Percentiles rank a stretch among this genome's conserved stretches.
phyloP scores from a whole-genome alignment of 2,329 filamentous ascomycete species.

The Xylariaceae sp. region DNA sequence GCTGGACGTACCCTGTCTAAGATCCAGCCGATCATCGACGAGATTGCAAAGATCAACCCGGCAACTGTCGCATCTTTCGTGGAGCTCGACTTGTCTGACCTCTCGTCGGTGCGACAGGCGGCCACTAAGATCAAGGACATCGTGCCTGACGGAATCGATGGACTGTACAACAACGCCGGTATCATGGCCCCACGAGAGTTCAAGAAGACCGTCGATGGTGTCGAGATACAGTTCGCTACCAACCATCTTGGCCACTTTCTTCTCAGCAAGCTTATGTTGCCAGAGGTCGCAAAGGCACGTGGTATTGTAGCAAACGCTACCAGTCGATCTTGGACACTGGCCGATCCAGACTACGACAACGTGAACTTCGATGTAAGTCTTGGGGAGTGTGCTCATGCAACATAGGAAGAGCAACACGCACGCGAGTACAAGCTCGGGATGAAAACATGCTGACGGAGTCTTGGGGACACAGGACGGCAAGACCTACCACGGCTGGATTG shows the following conservation, averaged over 20 bases:
- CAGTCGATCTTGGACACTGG: constrained; percentile 31
- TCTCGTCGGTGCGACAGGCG: constrained; percentile 22
- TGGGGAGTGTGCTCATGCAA: not conserved
- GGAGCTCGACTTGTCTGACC: constrained; percentile 23
- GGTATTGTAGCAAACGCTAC: constrained; percentile 23
- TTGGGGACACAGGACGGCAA: constrained; percentile 24
- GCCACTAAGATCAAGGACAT: constrained; percentile 18
- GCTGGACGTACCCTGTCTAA: constrained; percentile 20
- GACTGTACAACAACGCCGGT: constrained; percentile 25
- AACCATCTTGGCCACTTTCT: constrained; percentile 48
- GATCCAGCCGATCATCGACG: constrained; percentile 18
- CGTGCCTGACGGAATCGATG: constrained; percentile 20
- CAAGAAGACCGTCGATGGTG: constrained; percentile 23
- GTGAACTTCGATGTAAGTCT: constrained; percentile 30
- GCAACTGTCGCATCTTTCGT: constrained; percentile 19
- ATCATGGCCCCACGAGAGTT: constrained; percentile 24
- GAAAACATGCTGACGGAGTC: not conserved
- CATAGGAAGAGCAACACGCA: not conserved
- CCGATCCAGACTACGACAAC: constrained; percentile 34
- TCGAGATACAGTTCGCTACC: constrained; percentile 39
- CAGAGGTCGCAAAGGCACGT: not conserved
- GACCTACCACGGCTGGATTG: constrained; percentile 37
- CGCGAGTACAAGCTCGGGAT: not conserved
- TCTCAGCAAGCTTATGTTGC: constrained; percentile 39
- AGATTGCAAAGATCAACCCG: constrained; percentile 16